Evolutionary conservation across 1,139 yeast species (phyloP), one percentile per base, ranked within the genome.

Genomic region (Candida sp.): DNA sequence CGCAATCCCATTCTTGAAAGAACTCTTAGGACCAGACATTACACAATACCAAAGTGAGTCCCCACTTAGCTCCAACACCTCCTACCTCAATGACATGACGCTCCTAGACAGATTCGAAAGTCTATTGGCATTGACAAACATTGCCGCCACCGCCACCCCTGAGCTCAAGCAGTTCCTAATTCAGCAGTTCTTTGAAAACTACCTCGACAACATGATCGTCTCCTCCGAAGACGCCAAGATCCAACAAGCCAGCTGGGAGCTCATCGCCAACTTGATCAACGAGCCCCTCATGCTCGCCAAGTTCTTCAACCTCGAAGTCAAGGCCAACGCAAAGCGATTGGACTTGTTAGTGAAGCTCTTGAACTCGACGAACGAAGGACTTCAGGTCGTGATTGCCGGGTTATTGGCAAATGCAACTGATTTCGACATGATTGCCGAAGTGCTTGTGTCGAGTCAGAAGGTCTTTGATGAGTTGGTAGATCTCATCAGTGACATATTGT

Each of bases 341-440:
- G 61, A 64, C 3, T 58, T 77, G 1, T 57, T 78, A 46, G 62
- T 80, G 3, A 76, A 71, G 44, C 55, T 81, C 54, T 65, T 80
- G 42, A 70, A 78, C 49, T 70, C 82, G 31, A 58, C 62, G 1
- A 73, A 78, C 53, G 58, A 59, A 3, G 54, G 60, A 3, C 63
- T 81, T 1, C 86, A 82, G 55, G 54, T 66, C 2, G 74, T 71
- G 1, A 63, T 80, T 12, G 70, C 81, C 7, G 82, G 83, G 3
- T 59, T 81, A 9, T 63, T 82, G 47, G 84, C 82, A 3, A 82
- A 81, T 57, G 80, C 83, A 3, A 72, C 78, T 1, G 83, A 76
- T 42, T 80, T 63, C 59, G 80, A 74, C 9, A 63, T 81, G 64
- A 74, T 83, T n/a, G 62, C 75, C 1, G 61, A 64, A 42, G 60